phyloP scores from a whole-genome alignment of 169 alveolate genomes.

The Plasmodium cynomolgi region DNA sequence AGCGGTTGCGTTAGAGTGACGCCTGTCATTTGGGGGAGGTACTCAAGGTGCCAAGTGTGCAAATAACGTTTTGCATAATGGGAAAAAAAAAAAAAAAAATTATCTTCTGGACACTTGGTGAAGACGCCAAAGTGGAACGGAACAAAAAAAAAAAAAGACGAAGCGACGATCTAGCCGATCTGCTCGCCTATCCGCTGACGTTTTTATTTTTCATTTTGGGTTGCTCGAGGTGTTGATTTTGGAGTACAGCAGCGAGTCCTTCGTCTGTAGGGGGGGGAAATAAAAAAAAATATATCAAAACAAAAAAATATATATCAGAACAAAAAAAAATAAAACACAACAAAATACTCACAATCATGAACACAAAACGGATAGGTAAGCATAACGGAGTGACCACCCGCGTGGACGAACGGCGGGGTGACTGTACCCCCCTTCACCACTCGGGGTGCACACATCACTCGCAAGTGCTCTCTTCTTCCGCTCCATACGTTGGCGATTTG shows the following conservation, averaged over 20 bases:
- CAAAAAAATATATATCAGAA: too few relatives aligned
- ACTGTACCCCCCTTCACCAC: not conserved
- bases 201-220: conserved; percentile 19
- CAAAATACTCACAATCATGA: not conserved
- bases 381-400: not conserved
- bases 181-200: too few relatives aligned
- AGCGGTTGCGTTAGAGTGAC: not conserved
- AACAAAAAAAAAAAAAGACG: conserved; percentile 21
- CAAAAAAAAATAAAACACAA: too few relatives aligned
- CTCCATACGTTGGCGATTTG: conserved; percentile 28
- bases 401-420: not conserved
- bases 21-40: not conserved
- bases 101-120: not conserved
- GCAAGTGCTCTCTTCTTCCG: not conserved
- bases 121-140: not conserved
- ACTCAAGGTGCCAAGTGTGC: not conserved
- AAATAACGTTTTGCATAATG: not conserved
- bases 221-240: conserved; percentile 53
- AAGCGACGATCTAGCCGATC: not conserved
- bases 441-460: not conserved
- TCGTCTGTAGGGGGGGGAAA: conserved; percentile 23
- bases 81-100: not conserved
- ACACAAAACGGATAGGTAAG: not conserved
- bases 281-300: not conserved
- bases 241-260: conserved; percentile 61